Conservation (phyloP, 2,329 filamentous ascomycete species). For the Neofusicoccum laricinum region DNA sequence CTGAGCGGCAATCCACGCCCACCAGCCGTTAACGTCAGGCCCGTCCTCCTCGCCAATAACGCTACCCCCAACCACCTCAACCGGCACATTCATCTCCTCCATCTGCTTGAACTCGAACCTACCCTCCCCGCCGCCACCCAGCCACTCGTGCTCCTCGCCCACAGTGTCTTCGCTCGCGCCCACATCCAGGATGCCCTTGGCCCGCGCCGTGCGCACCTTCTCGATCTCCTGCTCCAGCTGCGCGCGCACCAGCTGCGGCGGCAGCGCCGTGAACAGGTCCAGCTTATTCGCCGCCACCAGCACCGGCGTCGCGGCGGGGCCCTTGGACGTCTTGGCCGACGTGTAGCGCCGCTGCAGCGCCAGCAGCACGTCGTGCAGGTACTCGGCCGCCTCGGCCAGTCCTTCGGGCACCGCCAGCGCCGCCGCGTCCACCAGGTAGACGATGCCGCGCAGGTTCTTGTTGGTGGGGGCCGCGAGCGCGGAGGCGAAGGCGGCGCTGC, state of each 20-base stretch:
- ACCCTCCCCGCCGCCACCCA: constrained; percentile 76
- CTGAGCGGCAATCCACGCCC: constrained; percentile 80
- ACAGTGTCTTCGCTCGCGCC: constrained; percentile 64
- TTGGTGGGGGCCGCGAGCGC: constrained; percentile 42
- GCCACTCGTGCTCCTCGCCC: constrained; percentile 60
- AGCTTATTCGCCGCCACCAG: constrained; percentile 92
- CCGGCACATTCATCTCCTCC: constrained; percentile 75
- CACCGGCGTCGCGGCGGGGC: constrained; percentile 63
- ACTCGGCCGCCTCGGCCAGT: constrained; percentile 72
- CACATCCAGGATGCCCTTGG: constrained; percentile 78
- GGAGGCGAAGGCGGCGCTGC: constrained; percentile 61
- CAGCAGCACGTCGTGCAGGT: constrained; percentile 87
- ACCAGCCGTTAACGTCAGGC: constrained; percentile 79
- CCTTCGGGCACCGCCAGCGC: constrained; percentile 32
- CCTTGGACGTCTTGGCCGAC: constrained; percentile 54
- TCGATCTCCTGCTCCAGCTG: constrained; percentile 78
- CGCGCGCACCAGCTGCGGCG: constrained; percentile 69
- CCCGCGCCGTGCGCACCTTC: constrained; percentile 68
- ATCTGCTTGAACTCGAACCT: constrained; percentile 79
- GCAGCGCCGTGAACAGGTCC: constrained; percentile 90
- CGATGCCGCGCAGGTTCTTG: constrained; percentile 60
- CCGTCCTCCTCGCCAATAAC: constrained; percentile 60
- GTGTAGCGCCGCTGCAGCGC: constrained; percentile 71
- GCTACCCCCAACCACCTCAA: constrained; percentile 76
- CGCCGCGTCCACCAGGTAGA: constrained; percentile 88